These are phyloP conservation scores for Whalleya microplaca DNA, from an alignment of 2,329 filamentous ascomycete genomes.

Conservation along the genomic window DNA sequence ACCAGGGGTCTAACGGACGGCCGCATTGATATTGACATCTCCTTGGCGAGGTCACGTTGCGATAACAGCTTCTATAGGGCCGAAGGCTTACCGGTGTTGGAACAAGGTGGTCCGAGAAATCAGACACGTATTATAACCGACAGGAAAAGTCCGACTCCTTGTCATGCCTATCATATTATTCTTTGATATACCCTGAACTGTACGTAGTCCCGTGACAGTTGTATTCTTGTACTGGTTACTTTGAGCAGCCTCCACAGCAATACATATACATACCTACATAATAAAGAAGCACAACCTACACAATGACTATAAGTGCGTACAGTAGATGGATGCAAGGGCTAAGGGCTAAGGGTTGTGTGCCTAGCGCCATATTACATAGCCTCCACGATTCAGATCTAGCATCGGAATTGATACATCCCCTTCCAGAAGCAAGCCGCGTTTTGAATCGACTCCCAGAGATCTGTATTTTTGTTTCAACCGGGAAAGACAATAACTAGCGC, in stretches of 20 bases:
- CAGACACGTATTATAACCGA: neutral
- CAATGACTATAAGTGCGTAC: no score
- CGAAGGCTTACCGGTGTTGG: neutral
- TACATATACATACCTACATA: neutral
- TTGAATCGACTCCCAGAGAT: neutral
- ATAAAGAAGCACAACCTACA: neutral
- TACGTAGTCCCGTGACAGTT: neutral
- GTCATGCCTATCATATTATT: neutral
- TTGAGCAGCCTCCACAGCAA: neutral
- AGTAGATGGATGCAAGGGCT: constrained; percentile 8
- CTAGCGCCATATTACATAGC: constrained; percentile 17
- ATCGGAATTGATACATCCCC: neutral
- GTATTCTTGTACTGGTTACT: neutral
- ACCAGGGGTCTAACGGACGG: neutral
- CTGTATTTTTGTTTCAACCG: neutral
- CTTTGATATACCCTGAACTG: neutral
- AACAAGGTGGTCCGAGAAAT: neutral
- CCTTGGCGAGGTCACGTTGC: neutral
- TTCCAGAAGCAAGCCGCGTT: neutral
- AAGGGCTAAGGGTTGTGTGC: constrained; percentile 23
- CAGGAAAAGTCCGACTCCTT: neutral
- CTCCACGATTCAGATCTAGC: constrained; percentile 26
- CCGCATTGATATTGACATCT: neutral
- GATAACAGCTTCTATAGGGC: neutral
- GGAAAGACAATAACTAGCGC: neutral